These are phyloP conservation scores for Uncinocarpus reesii DNA, from an alignment of 2,329 filamentous ascomycete genomes.

Conservation along the genomic window DNA sequence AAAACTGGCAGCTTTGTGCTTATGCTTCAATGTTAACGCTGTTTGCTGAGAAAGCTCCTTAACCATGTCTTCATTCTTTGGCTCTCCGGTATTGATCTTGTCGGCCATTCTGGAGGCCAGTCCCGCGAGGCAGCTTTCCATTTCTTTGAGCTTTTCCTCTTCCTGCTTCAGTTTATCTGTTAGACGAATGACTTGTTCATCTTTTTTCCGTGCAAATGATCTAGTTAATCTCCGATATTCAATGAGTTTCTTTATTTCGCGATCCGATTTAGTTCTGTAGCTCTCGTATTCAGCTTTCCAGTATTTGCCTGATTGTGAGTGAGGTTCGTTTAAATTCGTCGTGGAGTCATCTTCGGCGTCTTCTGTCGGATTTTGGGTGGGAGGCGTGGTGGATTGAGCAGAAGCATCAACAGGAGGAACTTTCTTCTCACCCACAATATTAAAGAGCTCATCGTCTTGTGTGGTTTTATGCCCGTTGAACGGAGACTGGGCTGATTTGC, in stretches of 20 bases:
- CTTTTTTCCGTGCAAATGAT: constrained; percentile 50
- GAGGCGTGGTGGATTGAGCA: background rate
- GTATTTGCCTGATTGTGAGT: constrained; percentile 49
- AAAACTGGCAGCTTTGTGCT: constrained; percentile 32
- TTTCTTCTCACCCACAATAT: constrained; percentile 19
- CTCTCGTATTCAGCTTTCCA: constrained; percentile 53
- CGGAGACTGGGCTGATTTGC: constrained; percentile 34
- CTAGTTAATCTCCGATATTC: constrained; percentile 50
- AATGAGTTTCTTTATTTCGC: constrained; percentile 51
- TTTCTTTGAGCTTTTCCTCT: constrained; percentile 34
- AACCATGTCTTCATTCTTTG: constrained; percentile 33
- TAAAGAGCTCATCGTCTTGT: constrained; percentile 22
- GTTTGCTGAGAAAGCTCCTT: constrained; percentile 37
- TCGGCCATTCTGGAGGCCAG: constrained; percentile 33
- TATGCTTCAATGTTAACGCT: constrained; percentile 36
- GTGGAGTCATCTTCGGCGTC: constrained; percentile 39
- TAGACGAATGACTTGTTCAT: constrained; percentile 45
- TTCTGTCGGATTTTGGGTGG: constrained; percentile 19
- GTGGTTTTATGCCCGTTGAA: constrained; percentile 25
- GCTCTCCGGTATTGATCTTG: constrained; percentile 12
- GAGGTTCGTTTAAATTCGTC: constrained; percentile 44
- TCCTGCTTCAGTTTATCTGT: constrained; percentile 45
- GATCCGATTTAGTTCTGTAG: constrained; percentile 48
- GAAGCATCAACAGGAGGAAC: background rate
- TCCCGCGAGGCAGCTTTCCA: constrained; percentile 36